Percentiles rank a stretch among this genome's conserved stretches.
Evolutionary conservation across 2,329 filamentous ascomycete genomes (phyloP).

Genomic region (Penicillium sclerotiorum): DNA sequence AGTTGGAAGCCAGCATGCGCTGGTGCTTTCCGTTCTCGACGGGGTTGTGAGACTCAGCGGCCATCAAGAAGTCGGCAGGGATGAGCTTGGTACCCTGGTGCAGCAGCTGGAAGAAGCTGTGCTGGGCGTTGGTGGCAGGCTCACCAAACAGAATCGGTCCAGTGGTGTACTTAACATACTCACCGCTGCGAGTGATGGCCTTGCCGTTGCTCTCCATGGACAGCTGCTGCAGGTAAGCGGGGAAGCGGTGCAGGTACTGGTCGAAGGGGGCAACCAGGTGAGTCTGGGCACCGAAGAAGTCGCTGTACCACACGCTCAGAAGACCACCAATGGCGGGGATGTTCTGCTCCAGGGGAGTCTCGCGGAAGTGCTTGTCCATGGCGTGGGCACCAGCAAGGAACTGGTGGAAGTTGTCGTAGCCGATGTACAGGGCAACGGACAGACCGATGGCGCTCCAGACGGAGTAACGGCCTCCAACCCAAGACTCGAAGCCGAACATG

Average conservation of each 20-base stretch:
- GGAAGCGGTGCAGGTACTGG: slow-evolving; percentile 98
- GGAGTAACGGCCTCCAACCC: slow-evolving; percentile 97
- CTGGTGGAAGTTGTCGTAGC: slow-evolving; percentile 95
- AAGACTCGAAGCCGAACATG: slow-evolving; percentile 99
- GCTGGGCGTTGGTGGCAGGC: slow-evolving; percentile 97
- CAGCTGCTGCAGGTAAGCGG: slow-evolving; percentile 96
- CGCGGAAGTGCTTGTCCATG: slow-evolving; percentile 98
- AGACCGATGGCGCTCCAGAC: slow-evolving; percentile 99
- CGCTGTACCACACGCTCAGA: slow-evolving; percentile 96
- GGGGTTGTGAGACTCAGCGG: slow-evolving; percentile 95
- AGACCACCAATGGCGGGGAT: slow-evolving; percentile 91
- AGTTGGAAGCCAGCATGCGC: slow-evolving; percentile 60
- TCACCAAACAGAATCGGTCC: slow-evolving; percentile 96
- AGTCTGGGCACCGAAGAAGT: slow-evolving; percentile 98
- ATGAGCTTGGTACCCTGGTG: slow-evolving; percentile 99
- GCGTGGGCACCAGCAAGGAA: slow-evolving; percentile 93
- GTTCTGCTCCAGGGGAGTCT: slow-evolving; percentile 88
- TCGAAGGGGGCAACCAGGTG: slow-evolving; percentile 97
- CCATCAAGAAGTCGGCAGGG: slow-evolving; percentile 95
- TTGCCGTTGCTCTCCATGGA: slow-evolving; percentile 99
- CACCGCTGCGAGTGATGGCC: slow-evolving; percentile 83
- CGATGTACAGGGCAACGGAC: slow-evolving; percentile 91
- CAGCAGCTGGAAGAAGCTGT: slow-evolving; percentile 99
- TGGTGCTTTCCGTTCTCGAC: slow-evolving; percentile 91
- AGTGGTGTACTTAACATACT: slow-evolving; percentile 95